These are phyloP conservation scores for Umbelopsis sp. DNA, from an alignment of 192 early-diverging fungal genomes.

Conservation along the genomic window DNA sequence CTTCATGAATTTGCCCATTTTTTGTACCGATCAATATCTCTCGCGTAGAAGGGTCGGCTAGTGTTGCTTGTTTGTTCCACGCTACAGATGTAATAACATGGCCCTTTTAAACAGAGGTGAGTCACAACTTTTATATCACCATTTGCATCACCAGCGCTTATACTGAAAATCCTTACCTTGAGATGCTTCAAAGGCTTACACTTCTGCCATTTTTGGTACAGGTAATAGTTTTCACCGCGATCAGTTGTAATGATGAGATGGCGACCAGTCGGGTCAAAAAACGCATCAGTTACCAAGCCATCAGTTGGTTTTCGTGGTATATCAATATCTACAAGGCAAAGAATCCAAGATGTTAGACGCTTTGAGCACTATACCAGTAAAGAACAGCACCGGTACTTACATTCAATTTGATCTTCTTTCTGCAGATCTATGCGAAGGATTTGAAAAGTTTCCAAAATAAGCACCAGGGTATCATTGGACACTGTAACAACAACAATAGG, in stretches of 20 bases:
- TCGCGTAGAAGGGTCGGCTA: conserved; percentile 67
- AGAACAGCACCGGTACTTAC: conserved; percentile 23
- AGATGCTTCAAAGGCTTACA: conserved; percentile 79
- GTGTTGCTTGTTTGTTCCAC: conserved; percentile 72
- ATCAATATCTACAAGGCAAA: conserved; percentile 65
- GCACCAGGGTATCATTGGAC: conserved; percentile 81
- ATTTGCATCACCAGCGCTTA: not conserved
- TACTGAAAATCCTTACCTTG: conserved; percentile 51
- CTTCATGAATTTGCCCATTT: conserved; percentile 89
- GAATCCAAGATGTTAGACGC: not conserved
- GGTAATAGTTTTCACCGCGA: conserved; percentile 90
- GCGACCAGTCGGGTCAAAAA: conserved; percentile 86
- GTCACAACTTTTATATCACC: not conserved
- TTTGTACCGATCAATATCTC: conserved; percentile 85
- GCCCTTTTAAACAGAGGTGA: conserved; percentile 46
- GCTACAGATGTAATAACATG: conserved; percentile 86
- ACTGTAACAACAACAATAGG: conserved; percentile 75
- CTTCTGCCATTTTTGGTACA: conserved; percentile 84
- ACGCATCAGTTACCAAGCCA: conserved; percentile 70
- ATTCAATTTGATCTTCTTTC: conserved; percentile 73
- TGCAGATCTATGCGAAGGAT: conserved; percentile 91
- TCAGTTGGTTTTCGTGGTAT: conserved; percentile 59
- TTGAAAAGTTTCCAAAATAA: conserved; percentile 75
- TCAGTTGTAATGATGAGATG: conserved; percentile 90
- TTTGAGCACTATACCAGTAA: not conserved